These are phyloP conservation scores for Saccharomycopsis crataegensis DNA, from an alignment of 1,139 yeast genomes.

Conservation along the genomic window DNA sequence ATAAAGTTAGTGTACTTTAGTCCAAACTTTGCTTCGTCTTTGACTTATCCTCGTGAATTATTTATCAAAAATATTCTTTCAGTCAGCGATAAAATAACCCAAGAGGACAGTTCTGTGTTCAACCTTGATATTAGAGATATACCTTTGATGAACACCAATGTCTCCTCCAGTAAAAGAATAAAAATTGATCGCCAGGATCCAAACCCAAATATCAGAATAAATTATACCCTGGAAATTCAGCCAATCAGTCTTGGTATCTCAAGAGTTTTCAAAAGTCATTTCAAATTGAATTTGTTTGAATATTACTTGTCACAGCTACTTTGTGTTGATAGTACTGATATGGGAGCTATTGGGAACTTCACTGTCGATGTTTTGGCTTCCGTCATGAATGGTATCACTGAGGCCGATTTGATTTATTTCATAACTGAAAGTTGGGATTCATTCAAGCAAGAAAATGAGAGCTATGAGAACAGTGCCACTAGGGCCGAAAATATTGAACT, in stretches of 20 bases:
- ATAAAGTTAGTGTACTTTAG: slow-evolving; percentile 26
- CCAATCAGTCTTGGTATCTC: slow-evolving; percentile 29
- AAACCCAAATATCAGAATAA: too few relatives aligned
- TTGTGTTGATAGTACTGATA: slow-evolving; percentile 1
- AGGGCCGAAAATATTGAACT: slow-evolving; percentile 12
- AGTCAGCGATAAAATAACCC: background rate
- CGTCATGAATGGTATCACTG: slow-evolving; percentile 17
- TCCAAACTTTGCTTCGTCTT: slow-evolving; percentile 20
- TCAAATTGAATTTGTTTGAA: slow-evolving; percentile 24
- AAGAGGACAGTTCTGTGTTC: background rate
- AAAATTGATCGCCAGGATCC: too few relatives aligned
- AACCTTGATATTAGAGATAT: slow-evolving; percentile 11
- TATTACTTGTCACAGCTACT: slow-evolving; percentile 19
- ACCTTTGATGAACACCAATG: slow-evolving; percentile 14
- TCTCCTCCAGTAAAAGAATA: slow-evolving; percentile 16
- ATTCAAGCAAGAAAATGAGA: slow-evolving; percentile 17
- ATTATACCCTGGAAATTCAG: slow-evolving; percentile 20
- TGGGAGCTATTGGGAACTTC: slow-evolving; percentile 9
- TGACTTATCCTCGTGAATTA: slow-evolving; percentile 15
- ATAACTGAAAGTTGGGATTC: slow-evolving; percentile 20
- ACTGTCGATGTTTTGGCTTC: slow-evolving; percentile 5
- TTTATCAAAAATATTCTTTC: slow-evolving; percentile 16
- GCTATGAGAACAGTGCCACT: slow-evolving; percentile 13
- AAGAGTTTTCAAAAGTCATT: slow-evolving; percentile 27
- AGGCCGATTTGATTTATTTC: slow-evolving; percentile 20